Evolutionary conservation across 2,329 filamentous ascomycete genomes (phyloP), one percentile per base, ranked within the genome.

Genomic region (Penicillium capsulatum): DNA sequence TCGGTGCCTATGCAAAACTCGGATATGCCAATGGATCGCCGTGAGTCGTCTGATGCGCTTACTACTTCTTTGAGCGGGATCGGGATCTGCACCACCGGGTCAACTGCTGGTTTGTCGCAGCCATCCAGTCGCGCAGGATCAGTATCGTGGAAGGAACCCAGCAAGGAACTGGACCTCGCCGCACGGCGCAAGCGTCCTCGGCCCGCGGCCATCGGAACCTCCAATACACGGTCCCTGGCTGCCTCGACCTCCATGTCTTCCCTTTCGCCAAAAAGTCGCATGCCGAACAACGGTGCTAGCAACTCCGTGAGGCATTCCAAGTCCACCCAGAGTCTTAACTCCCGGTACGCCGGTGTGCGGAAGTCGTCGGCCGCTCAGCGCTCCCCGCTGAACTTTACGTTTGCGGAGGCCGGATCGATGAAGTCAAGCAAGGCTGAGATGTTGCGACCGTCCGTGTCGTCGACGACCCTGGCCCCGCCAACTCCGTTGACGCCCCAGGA

Each of bases 301-400:
- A 66, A 68, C 47, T 54, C 58, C n/a, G 58, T 72, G 48, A 62
- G 66, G 44, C 69, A 72, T 22, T 64, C 65, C 28, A 72, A 72
- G 47, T 72, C 68, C 11, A 60, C 67, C 3, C 68, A 71, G 42
- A 64, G 60, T 42, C 60, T 72, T 7, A 66, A 66, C 49, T 60
- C 66, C 33, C 59, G 65, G 22, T 72, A 69, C 48, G 66, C 68
- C 0, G 69, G 70, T 34, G 62, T 74, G 17, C 59, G 70, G 14
- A 74, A 74, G 49, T 55, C 65, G 4, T 69, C 67, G 15, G 63
- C 64, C 29, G 59, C 67, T 31, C 71, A 71, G 35, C 62, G 68
- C 17, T 74, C 71, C n/a, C 71, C 71, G 15, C 55, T 72, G 24
- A 69, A 67, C 31, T 60, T 70, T 34, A 67, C 60, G 4, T 72